Conservation (phyloP, 805 yeast genomes). For the Diddensiella transvaalensis region DNA sequence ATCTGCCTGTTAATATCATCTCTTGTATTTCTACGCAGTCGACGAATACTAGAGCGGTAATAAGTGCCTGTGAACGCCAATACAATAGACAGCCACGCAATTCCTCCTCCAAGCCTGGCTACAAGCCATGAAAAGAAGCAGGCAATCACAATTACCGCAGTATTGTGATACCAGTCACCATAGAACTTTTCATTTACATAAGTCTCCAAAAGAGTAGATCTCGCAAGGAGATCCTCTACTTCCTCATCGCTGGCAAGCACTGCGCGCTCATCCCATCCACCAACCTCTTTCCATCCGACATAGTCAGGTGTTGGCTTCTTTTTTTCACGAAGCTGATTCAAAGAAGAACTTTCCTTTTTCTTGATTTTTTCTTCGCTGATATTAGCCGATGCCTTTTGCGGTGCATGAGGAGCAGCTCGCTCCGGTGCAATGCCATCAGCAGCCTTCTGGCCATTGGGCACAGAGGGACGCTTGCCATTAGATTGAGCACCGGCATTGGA, state of each 20-base stretch:
- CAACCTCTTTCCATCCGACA: constrained; percentile 93
- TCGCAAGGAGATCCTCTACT: constrained; percentile 61
- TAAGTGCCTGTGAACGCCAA: constrained; percentile 58
- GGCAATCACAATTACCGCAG: constrained; percentile 64
- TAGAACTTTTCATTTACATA: constrained; percentile 70
- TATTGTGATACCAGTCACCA: constrained; percentile 96
- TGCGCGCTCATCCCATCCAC: constrained; percentile 76
- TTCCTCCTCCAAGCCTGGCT: constrained; percentile 71
- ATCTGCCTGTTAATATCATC: constrained; percentile 84
- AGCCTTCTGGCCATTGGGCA: neutral
- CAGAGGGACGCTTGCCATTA: neutral
- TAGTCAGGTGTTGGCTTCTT: constrained; percentile 52
- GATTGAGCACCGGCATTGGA: neutral
- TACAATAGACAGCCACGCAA: constrained; percentile 78
- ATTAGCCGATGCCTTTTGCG: neutral
- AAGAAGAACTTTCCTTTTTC: neutral
- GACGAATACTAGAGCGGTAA: constrained; percentile 80
- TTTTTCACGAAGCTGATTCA: constrained; percentile 16
- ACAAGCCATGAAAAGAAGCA: constrained; percentile 71
- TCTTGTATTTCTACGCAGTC: constrained; percentile 69
- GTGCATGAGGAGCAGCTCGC: neutral
- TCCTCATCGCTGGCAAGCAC: constrained; percentile 59
- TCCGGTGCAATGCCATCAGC: neutral
- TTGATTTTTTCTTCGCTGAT: neutral
- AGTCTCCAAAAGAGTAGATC: constrained; percentile 70